phyloP scores from a whole-genome alignment of 108 stramenopile species.

The Mediolabrus comicus region DNA sequence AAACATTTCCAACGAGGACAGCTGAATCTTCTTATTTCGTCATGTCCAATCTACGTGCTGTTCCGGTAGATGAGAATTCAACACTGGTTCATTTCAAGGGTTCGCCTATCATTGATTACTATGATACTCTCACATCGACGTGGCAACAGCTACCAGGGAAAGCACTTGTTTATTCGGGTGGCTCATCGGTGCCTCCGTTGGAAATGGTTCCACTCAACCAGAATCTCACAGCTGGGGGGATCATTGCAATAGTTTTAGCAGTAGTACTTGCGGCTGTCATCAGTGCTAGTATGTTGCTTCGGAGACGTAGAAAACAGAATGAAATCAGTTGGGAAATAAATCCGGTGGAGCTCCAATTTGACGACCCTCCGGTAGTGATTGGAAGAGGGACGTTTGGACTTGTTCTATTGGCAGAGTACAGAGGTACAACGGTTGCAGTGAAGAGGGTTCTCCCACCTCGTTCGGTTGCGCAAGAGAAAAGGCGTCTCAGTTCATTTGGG shows the following conservation, averaged over 20 bases:
- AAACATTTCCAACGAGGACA: neutral
- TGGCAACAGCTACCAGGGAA: neutral
- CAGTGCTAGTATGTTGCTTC: constrained; percentile 8
- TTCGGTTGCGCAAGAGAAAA: neutral
- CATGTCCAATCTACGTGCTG: neutral
- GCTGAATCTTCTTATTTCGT: constrained; percentile 2
- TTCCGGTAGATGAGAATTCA: neutral
- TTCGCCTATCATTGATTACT: neutral
- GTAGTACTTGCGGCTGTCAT: constrained; percentile 9
- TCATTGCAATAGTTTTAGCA: neutral
- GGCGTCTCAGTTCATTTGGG: neutral
- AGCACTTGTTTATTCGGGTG: neutral
- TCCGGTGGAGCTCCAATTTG: constrained; percentile 51
- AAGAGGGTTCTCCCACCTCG: constrained; percentile 5
- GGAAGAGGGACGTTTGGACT: constrained; percentile 46
- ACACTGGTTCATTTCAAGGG: neutral
- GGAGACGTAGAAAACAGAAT: constrained; percentile 19
- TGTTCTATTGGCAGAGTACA: constrained; percentile 5
- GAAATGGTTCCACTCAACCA: neutral
- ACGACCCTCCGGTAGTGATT: constrained; percentile 36
- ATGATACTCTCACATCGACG: neutral
- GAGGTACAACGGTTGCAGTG: constrained; percentile 15
- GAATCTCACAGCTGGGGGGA: neutral
- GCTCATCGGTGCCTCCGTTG: neutral
- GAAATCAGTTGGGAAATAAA: constrained; percentile 55